These are phyloP conservation scores for Kwoniella bestiolae DNA, from an alignment of 768 basidiomycete genomes.

Conservation along the genomic window DNA sequence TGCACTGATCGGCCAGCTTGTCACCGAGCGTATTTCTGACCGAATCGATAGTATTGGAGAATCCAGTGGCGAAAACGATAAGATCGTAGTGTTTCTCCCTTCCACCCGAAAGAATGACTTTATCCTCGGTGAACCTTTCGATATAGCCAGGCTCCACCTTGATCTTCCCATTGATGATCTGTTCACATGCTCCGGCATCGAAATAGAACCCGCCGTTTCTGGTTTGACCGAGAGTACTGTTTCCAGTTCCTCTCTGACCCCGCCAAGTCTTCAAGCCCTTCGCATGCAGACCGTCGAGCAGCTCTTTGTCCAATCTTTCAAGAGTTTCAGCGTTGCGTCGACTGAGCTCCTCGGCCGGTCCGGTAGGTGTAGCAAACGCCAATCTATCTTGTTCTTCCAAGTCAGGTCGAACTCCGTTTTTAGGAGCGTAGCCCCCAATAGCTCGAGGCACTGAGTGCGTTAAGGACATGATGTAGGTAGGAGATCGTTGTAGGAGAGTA, in stretches of 20 bases:
- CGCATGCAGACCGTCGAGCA: slow-evolving; percentile 28
- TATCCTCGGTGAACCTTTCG: slow-evolving; percentile 32
- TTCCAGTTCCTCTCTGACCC: slow-evolving; percentile 30
- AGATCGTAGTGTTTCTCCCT: slow-evolving; percentile 35
- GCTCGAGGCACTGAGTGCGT: slow-evolving; percentile 58
- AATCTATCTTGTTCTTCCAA: slow-evolving; percentile 22
- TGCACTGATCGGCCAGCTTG: slow-evolving; percentile 22
- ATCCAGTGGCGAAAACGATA: slow-evolving; percentile 39
- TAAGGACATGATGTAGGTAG: slow-evolving; percentile 65
- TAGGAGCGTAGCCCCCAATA: slow-evolving; percentile 18
- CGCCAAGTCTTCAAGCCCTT: slow-evolving; percentile 32
- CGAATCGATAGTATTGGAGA: slow-evolving; percentile 40
- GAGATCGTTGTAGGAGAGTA: slow-evolving; percentile 63
- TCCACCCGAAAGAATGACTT: slow-evolving; percentile 30
- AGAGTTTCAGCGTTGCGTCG: slow-evolving; percentile 15
- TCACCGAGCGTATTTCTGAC: slow-evolving; percentile 34
- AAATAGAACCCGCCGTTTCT: slow-evolving; percentile 41
- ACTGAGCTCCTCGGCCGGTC: slow-evolving; percentile 27
- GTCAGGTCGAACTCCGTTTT: slow-evolving; percentile 25
- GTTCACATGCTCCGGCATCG: slow-evolving; percentile 34
- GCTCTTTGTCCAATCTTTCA: slow-evolving; percentile 10
- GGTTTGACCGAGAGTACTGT: slow-evolving; percentile 26
- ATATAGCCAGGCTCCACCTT: slow-evolving; percentile 37
- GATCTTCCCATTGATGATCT: slow-evolving; percentile 41
- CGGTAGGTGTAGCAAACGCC: slow-evolving; percentile 22